phyloP scores from a whole-genome alignment of 2,329 filamentous ascomycete species.

The Cercospora zeina region DNA sequence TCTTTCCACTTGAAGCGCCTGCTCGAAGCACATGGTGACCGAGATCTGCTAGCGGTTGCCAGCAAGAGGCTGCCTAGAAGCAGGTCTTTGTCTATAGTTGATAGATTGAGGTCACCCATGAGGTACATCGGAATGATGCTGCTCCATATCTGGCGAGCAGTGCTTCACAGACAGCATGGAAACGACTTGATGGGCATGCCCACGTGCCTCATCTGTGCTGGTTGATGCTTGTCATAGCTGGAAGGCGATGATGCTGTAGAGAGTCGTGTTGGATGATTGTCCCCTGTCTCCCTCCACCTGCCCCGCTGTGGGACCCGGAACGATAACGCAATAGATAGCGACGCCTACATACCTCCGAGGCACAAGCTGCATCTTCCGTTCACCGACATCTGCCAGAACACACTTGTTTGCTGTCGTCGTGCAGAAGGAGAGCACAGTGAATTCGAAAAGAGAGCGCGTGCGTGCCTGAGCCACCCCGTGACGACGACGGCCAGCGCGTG shows the following conservation, averaged over 20 bases:
- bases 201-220: slow-evolving; percentile 14
- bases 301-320: slow-evolving; percentile 1
- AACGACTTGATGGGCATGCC: not conserved
- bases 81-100: no score
- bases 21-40: no score
- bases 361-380: not conserved
- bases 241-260: not conserved
- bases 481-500: slow-evolving; percentile 9
- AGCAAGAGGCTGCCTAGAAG: no score
- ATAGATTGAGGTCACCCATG: no score
- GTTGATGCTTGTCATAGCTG: not conserved
- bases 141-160: not conserved
- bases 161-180: not conserved
- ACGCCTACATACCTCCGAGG: not conserved
- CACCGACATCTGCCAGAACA: slow-evolving; percentile 3
- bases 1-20: no score
- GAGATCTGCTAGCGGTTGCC: no score
- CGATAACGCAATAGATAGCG: slow-evolving; percentile 6
- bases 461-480: not conserved
- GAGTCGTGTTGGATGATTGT: not conserved
- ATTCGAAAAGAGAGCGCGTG: not conserved
- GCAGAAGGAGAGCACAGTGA: not conserved
- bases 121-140: not conserved
- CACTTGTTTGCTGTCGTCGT: not conserved
- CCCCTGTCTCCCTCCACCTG: not conserved